These are phyloP conservation scores for Tetrapisispora pingtungensis DNA, from an alignment of 805 yeast genomes.

Conservation along the genomic window DNA sequence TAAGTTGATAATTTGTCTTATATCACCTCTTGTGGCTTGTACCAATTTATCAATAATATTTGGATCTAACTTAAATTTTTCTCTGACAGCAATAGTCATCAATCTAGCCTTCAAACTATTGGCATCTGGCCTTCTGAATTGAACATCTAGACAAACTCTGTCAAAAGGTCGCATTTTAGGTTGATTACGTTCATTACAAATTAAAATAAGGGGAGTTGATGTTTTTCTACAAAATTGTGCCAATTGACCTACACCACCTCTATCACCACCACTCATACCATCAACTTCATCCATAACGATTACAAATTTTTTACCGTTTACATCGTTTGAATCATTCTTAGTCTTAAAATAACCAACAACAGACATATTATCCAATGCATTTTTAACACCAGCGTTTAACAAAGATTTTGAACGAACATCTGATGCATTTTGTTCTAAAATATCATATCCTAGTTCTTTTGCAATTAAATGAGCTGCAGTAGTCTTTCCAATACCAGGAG, in stretches of 20 bases:
- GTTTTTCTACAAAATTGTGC: slow-evolving; percentile 81
- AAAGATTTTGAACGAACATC: slow-evolving; percentile 84
- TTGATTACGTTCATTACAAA: slow-evolving; percentile 83
- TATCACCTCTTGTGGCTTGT: slow-evolving; percentile 78
- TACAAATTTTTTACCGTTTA: slow-evolving; percentile 52
- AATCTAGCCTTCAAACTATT: slow-evolving; percentile 70
- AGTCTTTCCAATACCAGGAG: slow-evolving; percentile 81
- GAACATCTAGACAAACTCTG: slow-evolving; percentile 63
- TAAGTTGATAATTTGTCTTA: slow-evolving; percentile 85
- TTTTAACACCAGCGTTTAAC: slow-evolving; percentile 56
- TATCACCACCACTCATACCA: slow-evolving; percentile 98
- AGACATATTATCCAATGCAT: slow-evolving; percentile 71
- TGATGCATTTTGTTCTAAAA: slow-evolving; percentile 71
- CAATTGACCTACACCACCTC: slow-evolving; percentile 95
- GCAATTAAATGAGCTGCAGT: slow-evolving; percentile 74
- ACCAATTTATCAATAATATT: slow-evolving; percentile 75
- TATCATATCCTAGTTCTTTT: slow-evolving; percentile 56
- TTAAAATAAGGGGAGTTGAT: slow-evolving; percentile 79
- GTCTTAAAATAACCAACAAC: slow-evolving; percentile 63
- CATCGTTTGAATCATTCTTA: slow-evolving; percentile 17
- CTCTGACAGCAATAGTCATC: slow-evolving; percentile 84
- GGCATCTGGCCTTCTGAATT: slow-evolving; percentile 84
- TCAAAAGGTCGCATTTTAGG: slow-evolving; percentile 98
- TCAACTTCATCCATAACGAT: slow-evolving; percentile 98
- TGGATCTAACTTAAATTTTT: slow-evolving; percentile 70